phyloP scores from a whole-genome alignment of 2,329 filamentous ascomycete species.

The Cladosporium sp. region DNA sequence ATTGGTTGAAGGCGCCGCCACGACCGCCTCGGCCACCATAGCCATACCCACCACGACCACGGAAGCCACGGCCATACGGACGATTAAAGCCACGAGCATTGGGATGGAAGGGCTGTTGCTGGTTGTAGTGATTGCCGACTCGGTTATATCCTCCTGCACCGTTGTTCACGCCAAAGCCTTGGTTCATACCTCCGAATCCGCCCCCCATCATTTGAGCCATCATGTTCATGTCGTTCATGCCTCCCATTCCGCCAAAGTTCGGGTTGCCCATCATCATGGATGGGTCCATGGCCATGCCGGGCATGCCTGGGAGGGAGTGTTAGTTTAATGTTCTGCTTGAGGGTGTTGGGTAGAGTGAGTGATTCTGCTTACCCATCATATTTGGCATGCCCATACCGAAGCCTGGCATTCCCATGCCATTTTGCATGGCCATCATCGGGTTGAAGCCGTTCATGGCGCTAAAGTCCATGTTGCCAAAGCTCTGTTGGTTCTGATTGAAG shows the following conservation, averaged over 20 bases:
- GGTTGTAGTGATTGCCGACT: constrained; percentile 33
- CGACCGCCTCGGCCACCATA: constrained; percentile 23
- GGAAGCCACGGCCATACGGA: constrained; percentile 45
- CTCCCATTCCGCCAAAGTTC: constrained; percentile 73
- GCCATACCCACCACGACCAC: constrained; percentile 34
- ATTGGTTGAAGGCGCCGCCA: constrained; percentile 23
- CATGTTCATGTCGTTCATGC: constrained; percentile 73
- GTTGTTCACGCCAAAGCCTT: constrained; percentile 57
- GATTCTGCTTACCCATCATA: constrained; percentile 78
- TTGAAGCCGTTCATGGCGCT: constrained; percentile 61
- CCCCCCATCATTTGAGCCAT: constrained; percentile 42
- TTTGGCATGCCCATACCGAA: constrained; percentile 51
- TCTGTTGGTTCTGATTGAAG: constrained; percentile 30
- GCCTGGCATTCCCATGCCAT: constrained; percentile 50
- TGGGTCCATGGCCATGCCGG: constrained; percentile 78
- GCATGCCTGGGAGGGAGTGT: constrained; percentile 62
- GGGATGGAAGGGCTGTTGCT: constrained; percentile 49
- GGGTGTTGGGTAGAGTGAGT: not conserved
- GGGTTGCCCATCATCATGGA: constrained; percentile 66
- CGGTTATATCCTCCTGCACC: constrained; percentile 50
- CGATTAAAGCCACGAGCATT: constrained; percentile 70
- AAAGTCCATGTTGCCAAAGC: constrained; percentile 29
- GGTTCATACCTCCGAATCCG: constrained; percentile 29
- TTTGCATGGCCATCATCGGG: constrained; percentile 68
- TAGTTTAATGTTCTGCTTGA: constrained; percentile 1